Percentiles rank a stretch among this genome's conserved stretches.
These are phyloP conservation scores for Vaucheria bursata DNA, from an alignment of 352 stramenopile species.

Conservation along the genomic window DNA sequence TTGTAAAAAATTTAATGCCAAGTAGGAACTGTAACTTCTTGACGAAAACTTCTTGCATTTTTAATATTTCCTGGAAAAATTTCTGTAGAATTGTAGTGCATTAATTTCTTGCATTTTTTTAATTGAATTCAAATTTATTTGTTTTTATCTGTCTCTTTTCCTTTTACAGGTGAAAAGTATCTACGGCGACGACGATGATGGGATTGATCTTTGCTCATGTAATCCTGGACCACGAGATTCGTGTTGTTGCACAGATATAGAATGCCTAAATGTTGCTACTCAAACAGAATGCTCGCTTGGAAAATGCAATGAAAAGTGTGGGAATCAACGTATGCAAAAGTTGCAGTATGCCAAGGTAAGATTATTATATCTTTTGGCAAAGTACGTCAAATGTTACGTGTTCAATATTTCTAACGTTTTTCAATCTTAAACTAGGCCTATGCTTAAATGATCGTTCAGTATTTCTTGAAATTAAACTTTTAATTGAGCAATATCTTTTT, in stretches of 20 bases:
- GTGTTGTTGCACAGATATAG: constrained; percentile 24
- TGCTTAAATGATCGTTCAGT: not conserved
- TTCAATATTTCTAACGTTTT: not conserved
- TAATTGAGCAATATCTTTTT: not conserved
- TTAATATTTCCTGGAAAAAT: too few species aligned
- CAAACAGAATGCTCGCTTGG: constrained; percentile 28
- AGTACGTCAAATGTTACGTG: not conserved
- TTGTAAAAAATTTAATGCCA: too few species aligned
- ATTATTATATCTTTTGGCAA: not conserved
- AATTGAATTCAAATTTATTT: too few species aligned
- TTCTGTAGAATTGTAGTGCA: not conserved
- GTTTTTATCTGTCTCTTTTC: not conserved
- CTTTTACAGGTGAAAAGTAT: not conserved
- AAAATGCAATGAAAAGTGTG: constrained; percentile 13
- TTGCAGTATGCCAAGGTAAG: not conserved
- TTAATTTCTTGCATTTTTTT: too few species aligned
- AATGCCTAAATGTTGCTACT: constrained; percentile 30
- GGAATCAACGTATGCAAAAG: constrained; percentile 40
- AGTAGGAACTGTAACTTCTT: too few species aligned
- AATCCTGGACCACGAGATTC: not conserved
- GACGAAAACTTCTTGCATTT: too few species aligned
- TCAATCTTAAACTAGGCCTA: not conserved
- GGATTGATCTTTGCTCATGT: constrained; percentile 28
- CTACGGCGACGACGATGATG: constrained; percentile 19
- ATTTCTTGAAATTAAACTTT: not conserved